Evolutionary conservation across 1,284 basidiomycete genomes (phyloP).

Genomic region (Athelia psychrophila): DNA sequence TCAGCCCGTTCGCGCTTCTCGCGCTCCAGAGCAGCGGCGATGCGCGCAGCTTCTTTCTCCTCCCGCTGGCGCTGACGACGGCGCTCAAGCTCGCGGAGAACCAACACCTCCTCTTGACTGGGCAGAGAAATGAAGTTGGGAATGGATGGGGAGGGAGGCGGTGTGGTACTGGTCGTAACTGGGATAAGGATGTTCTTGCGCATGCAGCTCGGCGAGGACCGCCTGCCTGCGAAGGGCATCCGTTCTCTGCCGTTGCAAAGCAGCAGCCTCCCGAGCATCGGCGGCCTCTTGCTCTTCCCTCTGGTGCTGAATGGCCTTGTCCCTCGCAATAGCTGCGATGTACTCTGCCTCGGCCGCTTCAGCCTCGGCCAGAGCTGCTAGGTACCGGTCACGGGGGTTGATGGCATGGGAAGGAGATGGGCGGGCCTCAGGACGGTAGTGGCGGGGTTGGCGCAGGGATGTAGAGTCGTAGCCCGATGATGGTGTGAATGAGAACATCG

Average conservation of each 20-base stretch:
- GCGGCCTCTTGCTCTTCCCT: conserved; percentile 16
- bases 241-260: conserved; percentile 1
- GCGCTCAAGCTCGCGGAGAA: conserved; percentile 9
- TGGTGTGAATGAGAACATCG: neutral
- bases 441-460: neutral
- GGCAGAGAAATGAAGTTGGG: neutral
- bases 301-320: conserved; percentile 23
- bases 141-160: neutral
- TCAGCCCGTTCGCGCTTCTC: neutral
- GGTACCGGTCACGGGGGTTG: conserved; percentile 19
- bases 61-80: conserved; percentile 6
- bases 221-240: conserved; percentile 4
- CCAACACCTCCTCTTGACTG: neutral
- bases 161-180: neutral
- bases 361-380: conserved; percentile 20
- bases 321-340: conserved; percentile 19
- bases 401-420: neutral
- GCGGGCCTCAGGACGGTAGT: neutral
- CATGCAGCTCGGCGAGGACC: conserved; percentile 1
- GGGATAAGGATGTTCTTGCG: neutral
- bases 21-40: neutral
- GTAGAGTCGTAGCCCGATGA: neutral
- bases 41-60: neutral
- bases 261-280: too few species aligned
- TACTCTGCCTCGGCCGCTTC: conserved; percentile 27